Percentiles rank a stretch among this genome's conserved stretches.
These are phyloP conservation scores for Artemisia annua DNA, from an alignment of 129 eudicot genomes.

Conservation along the genomic window DNA sequence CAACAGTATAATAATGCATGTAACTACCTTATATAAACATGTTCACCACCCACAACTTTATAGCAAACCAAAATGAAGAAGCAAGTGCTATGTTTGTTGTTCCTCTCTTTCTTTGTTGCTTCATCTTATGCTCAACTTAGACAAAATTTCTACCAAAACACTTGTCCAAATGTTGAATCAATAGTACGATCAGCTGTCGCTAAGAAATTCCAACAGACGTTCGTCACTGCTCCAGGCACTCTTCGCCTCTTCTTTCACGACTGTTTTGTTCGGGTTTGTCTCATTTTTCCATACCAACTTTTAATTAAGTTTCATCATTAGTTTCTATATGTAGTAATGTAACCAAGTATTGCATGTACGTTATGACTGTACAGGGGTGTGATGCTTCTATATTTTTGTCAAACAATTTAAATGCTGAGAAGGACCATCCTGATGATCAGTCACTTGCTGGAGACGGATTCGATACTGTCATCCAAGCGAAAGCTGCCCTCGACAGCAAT, in stretches of 20 bases:
- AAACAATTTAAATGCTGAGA: conserved; percentile 50
- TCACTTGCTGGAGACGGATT: conserved; percentile 89
- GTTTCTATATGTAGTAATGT: not conserved
- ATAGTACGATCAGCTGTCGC: conserved; percentile 57
- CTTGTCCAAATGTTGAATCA: conserved; percentile 70
- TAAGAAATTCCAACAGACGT: conserved; percentile 54
- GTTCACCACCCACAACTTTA: conserved; percentile 1
- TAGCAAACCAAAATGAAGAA: conserved; percentile 21
- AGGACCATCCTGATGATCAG: conserved; percentile 60
- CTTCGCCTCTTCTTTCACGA: conserved; percentile 83
- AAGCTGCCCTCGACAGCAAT: conserved; percentile 65
- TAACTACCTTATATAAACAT: conserved; percentile 19
- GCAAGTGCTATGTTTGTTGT: conserved; percentile 29
- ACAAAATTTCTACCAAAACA: conserved; percentile 48
- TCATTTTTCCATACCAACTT: not conserved
- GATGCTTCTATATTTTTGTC: conserved; percentile 71
- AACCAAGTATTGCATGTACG: not conserved
- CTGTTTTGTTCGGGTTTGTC: conserved; percentile 66
- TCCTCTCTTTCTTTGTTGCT: conserved; percentile 28
- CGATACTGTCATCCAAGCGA: conserved; percentile 67
- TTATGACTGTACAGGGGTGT: conserved; percentile 50
- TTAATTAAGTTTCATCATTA: too few relatives aligned
- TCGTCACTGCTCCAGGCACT: conserved; percentile 72
- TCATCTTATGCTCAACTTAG: conserved; percentile 47
- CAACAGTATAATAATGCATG: not conserved